Conservation (phyloP, 2,329 filamentous ascomycete genomes). For the Colletotrichum sp. region DNA sequence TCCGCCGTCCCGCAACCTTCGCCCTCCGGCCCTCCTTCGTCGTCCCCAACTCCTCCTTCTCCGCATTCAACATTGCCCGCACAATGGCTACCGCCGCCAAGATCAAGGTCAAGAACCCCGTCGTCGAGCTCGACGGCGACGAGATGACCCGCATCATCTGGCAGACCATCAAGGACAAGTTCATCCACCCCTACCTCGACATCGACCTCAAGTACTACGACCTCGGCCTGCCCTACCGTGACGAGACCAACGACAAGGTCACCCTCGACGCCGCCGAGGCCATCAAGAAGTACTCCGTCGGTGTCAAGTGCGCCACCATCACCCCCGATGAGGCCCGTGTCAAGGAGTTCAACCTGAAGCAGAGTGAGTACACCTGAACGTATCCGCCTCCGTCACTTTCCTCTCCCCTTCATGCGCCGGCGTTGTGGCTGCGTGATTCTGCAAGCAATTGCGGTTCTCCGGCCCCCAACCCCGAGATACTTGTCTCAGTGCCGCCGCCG, state of each 20-base stretch:
- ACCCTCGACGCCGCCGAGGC: constrained; percentile 94
- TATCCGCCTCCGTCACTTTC: not conserved
- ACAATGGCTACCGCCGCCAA: constrained; percentile 69
- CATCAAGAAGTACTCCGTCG: constrained; percentile 98
- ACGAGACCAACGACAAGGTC: constrained; percentile 95
- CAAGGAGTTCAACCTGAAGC: constrained; percentile 97
- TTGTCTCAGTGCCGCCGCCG: not conserved
- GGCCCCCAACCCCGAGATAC: not conserved
- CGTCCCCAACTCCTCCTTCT: constrained; percentile 6
- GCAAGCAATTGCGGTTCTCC: not conserved
- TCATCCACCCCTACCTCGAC: constrained; percentile 95
- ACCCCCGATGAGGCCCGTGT: constrained; percentile 97
- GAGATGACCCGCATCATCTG: constrained; percentile 99
- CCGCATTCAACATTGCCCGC: constrained; percentile 30
- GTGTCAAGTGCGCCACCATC: constrained; percentile 99
- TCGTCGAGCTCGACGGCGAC: constrained; percentile 95
- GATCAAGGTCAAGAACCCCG: constrained; percentile 99
- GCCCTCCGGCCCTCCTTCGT: constrained; percentile 16
- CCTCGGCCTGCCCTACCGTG: constrained; percentile 90
- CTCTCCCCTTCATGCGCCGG: not conserved
- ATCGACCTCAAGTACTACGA: constrained; percentile 99
- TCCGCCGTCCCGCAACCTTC: constrained; percentile 11
- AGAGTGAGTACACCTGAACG: constrained; percentile 67
- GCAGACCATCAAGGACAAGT: constrained; percentile 99
- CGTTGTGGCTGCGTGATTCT: not conserved